Conservation (phyloP, 2,329 filamentous ascomycete species). For the Plenodomus lindquistii region DNA sequence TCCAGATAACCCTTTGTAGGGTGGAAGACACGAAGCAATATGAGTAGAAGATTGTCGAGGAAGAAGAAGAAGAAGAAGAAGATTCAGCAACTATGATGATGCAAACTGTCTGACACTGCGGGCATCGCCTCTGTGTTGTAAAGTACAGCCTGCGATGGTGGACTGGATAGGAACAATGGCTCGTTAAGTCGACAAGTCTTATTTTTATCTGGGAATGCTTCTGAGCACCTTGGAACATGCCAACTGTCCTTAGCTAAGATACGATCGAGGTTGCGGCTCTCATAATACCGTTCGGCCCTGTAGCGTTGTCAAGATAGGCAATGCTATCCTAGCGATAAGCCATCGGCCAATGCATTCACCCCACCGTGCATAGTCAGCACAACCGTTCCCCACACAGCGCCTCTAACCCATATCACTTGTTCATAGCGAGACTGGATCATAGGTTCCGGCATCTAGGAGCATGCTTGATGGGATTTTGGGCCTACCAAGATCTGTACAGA, state of each 20-base stretch:
- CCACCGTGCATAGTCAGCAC: neutral
- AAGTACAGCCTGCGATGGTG: too few species aligned
- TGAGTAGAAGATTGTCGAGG: too few species aligned
- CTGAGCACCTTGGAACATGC: too few species aligned
- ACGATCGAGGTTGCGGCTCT: neutral
- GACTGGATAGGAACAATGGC: too few species aligned
- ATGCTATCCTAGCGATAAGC: slow-evolving; percentile 7
- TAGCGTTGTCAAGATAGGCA: slow-evolving; percentile 2
- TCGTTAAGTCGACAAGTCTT: too few species aligned
- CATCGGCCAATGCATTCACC: neutral
- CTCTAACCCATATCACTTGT: neutral
- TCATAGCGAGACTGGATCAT: neutral
- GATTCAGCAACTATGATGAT: too few species aligned
- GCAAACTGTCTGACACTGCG: too few species aligned
- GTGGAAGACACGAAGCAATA: too few species aligned
- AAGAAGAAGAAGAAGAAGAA: too few species aligned
- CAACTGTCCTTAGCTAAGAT: neutral
- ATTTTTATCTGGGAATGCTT: too few species aligned
- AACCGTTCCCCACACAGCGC: neutral
- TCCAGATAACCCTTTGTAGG: neutral
- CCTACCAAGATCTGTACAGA: neutral
- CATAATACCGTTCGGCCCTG: neutral
- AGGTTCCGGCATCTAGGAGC: neutral
- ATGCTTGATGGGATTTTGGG: neutral
- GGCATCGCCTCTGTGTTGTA: too few species aligned